These are phyloP conservation scores for Clohesyomyces aquaticus DNA, from an alignment of 495 filamentous ascomycete genomes.

Conservation along the genomic window DNA sequence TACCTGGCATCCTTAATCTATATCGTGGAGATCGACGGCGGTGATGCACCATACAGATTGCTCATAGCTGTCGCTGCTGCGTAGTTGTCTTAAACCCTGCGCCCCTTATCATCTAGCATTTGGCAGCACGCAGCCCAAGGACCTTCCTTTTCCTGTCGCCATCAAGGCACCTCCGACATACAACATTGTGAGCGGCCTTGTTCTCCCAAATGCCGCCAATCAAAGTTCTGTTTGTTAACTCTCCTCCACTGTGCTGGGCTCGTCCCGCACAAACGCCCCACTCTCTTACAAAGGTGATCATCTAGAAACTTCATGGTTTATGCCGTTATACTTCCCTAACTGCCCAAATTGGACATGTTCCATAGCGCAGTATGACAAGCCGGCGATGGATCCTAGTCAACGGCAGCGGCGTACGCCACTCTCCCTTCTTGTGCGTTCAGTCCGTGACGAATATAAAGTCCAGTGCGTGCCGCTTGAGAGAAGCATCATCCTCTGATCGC, in stretches of 20 bases:
- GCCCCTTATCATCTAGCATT: conserved; percentile 28
- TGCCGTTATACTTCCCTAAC: conserved; percentile 15
- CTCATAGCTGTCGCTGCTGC: conserved; percentile 13
- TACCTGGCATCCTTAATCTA: conserved; percentile 33
- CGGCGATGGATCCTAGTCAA: conserved; percentile 7
- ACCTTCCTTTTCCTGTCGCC: conserved; percentile 23
- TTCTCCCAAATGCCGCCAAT: conserved; percentile 21
- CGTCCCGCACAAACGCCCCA: conserved; percentile 24
- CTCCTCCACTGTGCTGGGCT: conserved; percentile 1
- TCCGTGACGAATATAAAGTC: conserved; percentile 25
- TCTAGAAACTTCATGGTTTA: conserved; percentile 30
- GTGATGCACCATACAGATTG: conserved; percentile 36
- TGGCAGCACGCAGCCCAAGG: conserved; percentile 1
- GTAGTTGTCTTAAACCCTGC: conserved; percentile 11
- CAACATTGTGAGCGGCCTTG: background rate
- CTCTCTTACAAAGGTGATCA: conserved; percentile 19
- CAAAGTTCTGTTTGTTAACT: background rate
- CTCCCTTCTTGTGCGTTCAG: background rate
- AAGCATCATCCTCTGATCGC: conserved; percentile 28
- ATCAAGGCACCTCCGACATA: background rate
- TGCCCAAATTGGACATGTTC: conserved; percentile 34
- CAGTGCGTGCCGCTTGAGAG: background rate
- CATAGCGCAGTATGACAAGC: conserved; percentile 20
- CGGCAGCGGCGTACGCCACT: conserved; percentile 5
- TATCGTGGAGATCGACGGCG: conserved; percentile 25